Evolutionary conservation across 768 basidiomycete species (phyloP), one percentile per base, ranked within the genome.

Genomic region (Exidia glandulosa): DNA sequence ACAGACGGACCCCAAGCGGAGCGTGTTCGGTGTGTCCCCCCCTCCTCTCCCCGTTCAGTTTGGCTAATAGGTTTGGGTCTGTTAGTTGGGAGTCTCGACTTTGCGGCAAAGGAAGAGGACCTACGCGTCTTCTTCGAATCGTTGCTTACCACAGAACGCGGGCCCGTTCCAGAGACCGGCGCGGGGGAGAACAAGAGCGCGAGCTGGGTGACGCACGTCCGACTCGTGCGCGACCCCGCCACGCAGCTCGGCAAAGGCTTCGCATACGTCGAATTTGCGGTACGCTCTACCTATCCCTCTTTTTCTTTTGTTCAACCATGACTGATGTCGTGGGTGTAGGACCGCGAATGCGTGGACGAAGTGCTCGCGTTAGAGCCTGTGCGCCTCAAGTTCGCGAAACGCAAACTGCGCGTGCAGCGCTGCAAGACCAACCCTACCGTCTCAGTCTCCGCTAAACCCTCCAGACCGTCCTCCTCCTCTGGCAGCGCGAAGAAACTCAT

Each of bases 241-340:
- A 96, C 92, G 1, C 92, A 93, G 65, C 80, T 97, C 14, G 95
- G 94, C 13, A 96, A 95, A 73, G 94, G 94, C 3, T 94, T 97
- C 70, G 92, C 88, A 10, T 96, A 97, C 67, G 85, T 98, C 23
- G 86, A 92, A 65, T 90, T 97, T 63, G 70, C 76, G 59, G 95
- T 95, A 70, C 62, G 87, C 77, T 27, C 31, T 16, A 32, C 62
- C 62, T 55, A 1, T 32, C 27, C n/a, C 0, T 33, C 23, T 31
- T 60, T 33, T 55, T 29, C 2, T 45, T 19, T 2, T 54, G 30
- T 52, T 57, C 19, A 19, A 56, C 31, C 59, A 31, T 54, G 2
- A 55, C 30, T 55, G 25, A 52, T 5, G 16, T 36, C 45, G 13
- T 48, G 0, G 2, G 6, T 31, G 7, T 64, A 98, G 94, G 92